Conservation (phyloP, 2,329 filamentous ascomycete genomes). For the Bretziella fagacearum region DNA sequence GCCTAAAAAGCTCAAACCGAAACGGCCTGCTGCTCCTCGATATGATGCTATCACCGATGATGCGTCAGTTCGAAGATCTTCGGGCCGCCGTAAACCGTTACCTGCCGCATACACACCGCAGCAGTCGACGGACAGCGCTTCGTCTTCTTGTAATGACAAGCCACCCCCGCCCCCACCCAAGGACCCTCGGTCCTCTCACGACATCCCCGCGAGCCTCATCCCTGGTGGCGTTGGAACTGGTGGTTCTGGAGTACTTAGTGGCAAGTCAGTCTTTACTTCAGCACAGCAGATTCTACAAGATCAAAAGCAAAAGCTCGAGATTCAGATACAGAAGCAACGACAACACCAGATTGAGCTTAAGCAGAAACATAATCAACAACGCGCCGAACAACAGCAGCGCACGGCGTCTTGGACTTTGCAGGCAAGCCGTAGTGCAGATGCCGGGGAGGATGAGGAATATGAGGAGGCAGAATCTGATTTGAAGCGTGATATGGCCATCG, state of each 20-base stretch:
- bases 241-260: constrained; percentile 3
- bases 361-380: not conserved
- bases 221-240: not conserved
- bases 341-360: not conserved
- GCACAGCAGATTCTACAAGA: not conserved
- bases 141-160: not conserved
- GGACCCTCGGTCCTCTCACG: not conserved
- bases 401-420: not conserved
- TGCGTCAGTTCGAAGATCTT: constrained; percentile 2
- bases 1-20: not conserved
- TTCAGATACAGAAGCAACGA: not conserved
- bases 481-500: constrained; percentile 16
- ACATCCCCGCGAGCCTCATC: not conserved
- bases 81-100: constrained; percentile 9
- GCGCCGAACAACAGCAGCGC: not conserved
- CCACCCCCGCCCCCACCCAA: constrained; percentile 2
- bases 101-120: not conserved
- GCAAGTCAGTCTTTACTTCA: constrained; percentile 6
- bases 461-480: constrained; percentile 1
- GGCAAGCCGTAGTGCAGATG: not conserved
- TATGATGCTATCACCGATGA: not conserved
- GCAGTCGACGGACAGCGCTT: not conserved
- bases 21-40: not conserved
- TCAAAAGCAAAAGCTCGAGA: not conserved
- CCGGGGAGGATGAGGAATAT: not conserved